Percentiles rank a stretch among this genome's conserved stretches.
phyloP scores from a whole-genome alignment of 345 rosid genomes.

The Heritiera littoralis region DNA sequence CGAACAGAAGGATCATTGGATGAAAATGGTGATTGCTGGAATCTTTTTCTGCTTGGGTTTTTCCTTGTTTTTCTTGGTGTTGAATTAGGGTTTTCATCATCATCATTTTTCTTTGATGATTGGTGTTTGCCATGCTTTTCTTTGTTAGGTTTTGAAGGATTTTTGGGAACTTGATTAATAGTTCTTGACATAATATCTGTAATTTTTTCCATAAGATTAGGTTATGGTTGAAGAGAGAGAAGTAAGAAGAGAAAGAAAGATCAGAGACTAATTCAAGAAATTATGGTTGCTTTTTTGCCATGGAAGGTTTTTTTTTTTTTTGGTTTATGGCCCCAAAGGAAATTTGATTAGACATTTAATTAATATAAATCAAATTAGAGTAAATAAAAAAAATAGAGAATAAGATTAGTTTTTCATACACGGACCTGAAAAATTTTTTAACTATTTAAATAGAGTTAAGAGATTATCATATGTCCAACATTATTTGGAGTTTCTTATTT shows the following conservation, averaged over 20 bases:
- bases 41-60: background rate
- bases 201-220: background rate
- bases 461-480: too few species aligned
- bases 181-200: constrained; percentile 5
- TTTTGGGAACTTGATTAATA: background rate
- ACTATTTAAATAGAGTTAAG: too few species aligned
- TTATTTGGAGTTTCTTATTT: too few species aligned
- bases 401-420: too few species aligned
- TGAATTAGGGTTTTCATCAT: background rate
- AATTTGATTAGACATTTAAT: too few species aligned
- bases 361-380: too few species aligned
- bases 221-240: background rate
- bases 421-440: too few species aligned
- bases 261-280: background rate
- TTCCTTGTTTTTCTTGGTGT: background rate
- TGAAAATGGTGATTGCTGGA: constrained; percentile 1
- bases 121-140: background rate
- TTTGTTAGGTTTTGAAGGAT: background rate
- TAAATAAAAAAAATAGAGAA: too few species aligned
- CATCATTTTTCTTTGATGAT: background rate
- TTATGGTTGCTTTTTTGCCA: background rate
- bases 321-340: too few species aligned
- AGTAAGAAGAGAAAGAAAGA: background rate
- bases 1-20: constrained; percentile 16
- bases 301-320: too few species aligned